Base-by-base conservation (phyloP, 1,139 yeast genomes). In the Meyerozyma smithsonii region DNA sequence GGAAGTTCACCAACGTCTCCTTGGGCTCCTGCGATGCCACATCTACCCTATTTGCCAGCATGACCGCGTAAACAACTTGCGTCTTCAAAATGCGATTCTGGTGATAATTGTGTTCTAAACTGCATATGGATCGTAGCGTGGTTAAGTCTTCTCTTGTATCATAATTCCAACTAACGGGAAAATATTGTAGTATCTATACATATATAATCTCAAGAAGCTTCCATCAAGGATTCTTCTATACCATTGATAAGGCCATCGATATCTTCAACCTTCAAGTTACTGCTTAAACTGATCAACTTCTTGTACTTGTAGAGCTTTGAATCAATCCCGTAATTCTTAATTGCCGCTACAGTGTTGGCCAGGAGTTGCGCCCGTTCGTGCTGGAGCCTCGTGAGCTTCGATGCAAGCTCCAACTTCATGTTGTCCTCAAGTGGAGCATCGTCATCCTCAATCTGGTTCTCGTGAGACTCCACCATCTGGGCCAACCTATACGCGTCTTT, bases 201-300 rank as follows among this genome's bases (percentile, higher is more conserved):
- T 19, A 25, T 14, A 14, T 17, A n/a, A 17, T 18, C 15, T 8
- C 11, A 33, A 11, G 49, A 36, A 16, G 61, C 49, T 40, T 66
- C 72, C 61, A 63, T 59, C 44, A 71, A 59, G 20, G 73, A 66
- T 41, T 66, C 73, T 46, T 67, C 74, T 34, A 70, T 69, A 3
- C 74, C 75, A 42, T 70, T 74, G 18, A 70, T 64, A 36, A 69
- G 60, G 36, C 82, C 78, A 54, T 88, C 96, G 44, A 90, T 83
- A 47, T 85, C 92, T 44, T 86, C 95, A 24, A 81, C 72, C 42
- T 79, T 78, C 44, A 88, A 73, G 3, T 88, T 95, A 51, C 97
- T 88, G 43, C 94, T 84, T 45, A 82, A 74, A 39, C 96, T 81
- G 36, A 92, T 81, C 47, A 92, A 70, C 53, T 80, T 79, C 49